phyloP scores from a whole-genome alignment of 768 basidiomycete species.

The Glaciozyma martinii region DNA sequence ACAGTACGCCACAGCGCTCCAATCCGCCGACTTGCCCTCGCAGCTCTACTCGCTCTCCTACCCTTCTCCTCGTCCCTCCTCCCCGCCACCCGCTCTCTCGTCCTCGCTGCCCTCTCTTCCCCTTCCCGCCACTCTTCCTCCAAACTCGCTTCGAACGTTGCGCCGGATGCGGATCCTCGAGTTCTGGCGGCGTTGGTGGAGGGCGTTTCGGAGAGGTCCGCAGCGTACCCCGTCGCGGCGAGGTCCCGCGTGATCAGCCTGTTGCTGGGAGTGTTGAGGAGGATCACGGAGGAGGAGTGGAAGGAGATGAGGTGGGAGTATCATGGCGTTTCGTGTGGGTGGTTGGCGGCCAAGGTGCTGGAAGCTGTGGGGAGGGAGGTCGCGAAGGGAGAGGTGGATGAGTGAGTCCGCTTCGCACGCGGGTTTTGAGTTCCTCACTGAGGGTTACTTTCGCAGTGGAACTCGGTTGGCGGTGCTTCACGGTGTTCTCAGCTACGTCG shows the following conservation, averaged over 20 bases:
- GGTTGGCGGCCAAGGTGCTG: not conserved
- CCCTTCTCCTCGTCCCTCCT: not conserved
- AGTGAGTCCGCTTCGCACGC: not conserved
- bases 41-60: conserved; percentile 1
- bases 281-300: not conserved
- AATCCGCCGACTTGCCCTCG: conserved; percentile 10
- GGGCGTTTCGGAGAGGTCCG: not conserved
- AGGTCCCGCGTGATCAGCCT: not conserved
- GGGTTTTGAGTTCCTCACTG: not conserved
- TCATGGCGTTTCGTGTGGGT: conserved; percentile 1
- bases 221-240: not conserved
- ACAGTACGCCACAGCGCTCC: not conserved
- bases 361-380: not conserved
- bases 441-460: not conserved
- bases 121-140: not conserved
- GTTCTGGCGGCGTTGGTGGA: not conserved
- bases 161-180: not conserved
- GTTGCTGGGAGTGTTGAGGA: not conserved
- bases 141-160: not conserved
- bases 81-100: not conserved
- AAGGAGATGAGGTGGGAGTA: not conserved
- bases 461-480: not conserved
- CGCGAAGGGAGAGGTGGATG: not conserved
- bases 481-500: not conserved
- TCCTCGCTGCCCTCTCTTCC: conserved; percentile 2